Evolutionary conservation across 2,329 filamentous ascomycete species (phyloP).

Genomic region (Aspergillus fumigatiaffinis): DNA sequence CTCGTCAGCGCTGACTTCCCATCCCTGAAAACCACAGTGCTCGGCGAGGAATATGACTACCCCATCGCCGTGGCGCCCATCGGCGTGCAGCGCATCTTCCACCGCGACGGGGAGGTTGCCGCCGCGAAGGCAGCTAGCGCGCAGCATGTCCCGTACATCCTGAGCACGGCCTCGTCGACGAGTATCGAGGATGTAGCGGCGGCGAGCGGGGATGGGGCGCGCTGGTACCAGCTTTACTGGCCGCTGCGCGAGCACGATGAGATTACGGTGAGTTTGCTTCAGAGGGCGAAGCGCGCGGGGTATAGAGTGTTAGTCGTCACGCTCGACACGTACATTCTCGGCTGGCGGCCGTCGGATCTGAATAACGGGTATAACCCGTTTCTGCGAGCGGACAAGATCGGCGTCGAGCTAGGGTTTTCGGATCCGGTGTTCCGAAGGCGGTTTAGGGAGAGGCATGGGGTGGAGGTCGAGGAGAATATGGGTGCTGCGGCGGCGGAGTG

Average conservation of each 20-base stretch:
- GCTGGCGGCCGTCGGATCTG: conserved; percentile 65
- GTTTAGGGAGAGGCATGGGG: conserved; percentile 46
- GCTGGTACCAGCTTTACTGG: conserved; percentile 76
- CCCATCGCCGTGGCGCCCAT: conserved; percentile 64
- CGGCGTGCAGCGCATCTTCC: conserved; percentile 65
- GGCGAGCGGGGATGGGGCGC: conserved; percentile 51
- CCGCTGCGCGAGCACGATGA: conserved; percentile 55
- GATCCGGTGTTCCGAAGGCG: conserved; percentile 62
- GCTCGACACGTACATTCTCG: conserved; percentile 64
- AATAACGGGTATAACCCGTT: conserved; percentile 52
- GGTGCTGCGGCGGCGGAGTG: conserved; percentile 47
- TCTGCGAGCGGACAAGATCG: conserved; percentile 35
- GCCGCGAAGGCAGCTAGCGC: conserved; percentile 57
- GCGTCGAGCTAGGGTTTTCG: conserved; percentile 58
- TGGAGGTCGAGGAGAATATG: conserved; percentile 43
- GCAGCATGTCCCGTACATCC: conserved; percentile 60
- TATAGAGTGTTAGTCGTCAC: conserved; percentile 67
- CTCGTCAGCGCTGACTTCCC: conserved; percentile 34
- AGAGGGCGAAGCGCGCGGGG: conserved; percentile 56
- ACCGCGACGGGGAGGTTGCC: conserved; percentile 60
- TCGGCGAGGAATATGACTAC: conserved; percentile 45
- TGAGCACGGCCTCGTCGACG: conserved; percentile 60
- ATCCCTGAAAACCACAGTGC: conserved; percentile 49
- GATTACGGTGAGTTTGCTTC: conserved; percentile 60
- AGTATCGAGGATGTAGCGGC: conserved; percentile 63